phyloP scores from a whole-genome alignment of 345 rosid species.

The Carallia pectinifolia region DNA sequence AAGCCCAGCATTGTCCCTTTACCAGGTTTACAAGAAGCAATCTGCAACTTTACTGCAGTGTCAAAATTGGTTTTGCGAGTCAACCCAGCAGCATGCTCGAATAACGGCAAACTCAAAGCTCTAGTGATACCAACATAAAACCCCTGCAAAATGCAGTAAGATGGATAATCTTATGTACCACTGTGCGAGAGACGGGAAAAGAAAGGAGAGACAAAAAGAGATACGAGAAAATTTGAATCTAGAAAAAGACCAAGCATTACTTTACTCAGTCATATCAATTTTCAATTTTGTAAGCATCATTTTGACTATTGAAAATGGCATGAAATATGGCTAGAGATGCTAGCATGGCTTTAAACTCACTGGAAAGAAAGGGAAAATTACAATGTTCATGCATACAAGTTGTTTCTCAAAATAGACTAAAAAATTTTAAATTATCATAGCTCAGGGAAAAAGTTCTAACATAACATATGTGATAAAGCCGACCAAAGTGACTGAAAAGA shows the following conservation, averaged over 20 bases:
- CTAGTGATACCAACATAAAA: slow-evolving; percentile 36
- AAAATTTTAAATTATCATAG: too few species aligned
- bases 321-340: neutral
- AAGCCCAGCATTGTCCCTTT: slow-evolving; percentile 10
- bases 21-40: slow-evolving; percentile 41
- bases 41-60: slow-evolving; percentile 22
- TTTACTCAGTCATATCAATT: too few species aligned
- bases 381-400: too few species aligned
- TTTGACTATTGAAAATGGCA: neutral
- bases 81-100: slow-evolving; percentile 23
- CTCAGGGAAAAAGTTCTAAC: too few species aligned
- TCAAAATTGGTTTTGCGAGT: slow-evolving; percentile 22
- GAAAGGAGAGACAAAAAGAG: neutral
- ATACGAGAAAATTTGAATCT: neutral
- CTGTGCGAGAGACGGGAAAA: neutral
- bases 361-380: neutral
- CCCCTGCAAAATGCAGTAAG: slow-evolving; percentile 38
- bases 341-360: neutral
- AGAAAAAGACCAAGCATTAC: neutral
- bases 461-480: too few species aligned
- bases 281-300: neutral
- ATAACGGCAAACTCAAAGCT: slow-evolving; percentile 34
- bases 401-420: too few species aligned
- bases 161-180: neutral
- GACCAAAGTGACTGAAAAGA: too few species aligned